Conservation (phyloP, 768 basidiomycete species). For the Naganishia kalamii region DNA sequence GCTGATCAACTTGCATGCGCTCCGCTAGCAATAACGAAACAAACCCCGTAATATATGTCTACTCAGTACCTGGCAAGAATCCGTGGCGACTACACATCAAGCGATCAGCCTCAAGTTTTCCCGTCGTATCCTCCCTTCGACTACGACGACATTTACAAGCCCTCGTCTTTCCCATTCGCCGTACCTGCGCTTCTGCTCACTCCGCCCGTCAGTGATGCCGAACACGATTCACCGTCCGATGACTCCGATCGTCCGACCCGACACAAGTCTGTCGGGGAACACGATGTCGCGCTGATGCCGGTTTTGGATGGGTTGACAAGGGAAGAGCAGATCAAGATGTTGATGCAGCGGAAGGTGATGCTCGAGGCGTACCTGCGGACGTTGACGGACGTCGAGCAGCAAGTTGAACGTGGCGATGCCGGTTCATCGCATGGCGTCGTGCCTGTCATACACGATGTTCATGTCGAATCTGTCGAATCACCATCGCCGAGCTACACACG, state of each 20-base stretch:
- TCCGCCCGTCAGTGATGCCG: conserved; percentile 2
- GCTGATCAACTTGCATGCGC: too few species aligned
- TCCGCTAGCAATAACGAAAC: neutral
- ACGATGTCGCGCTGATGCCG: neutral
- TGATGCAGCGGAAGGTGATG: neutral
- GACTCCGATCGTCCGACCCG: neutral
- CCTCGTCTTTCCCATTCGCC: neutral
- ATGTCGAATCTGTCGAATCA: too few species aligned
- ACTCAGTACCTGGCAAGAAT: neutral
- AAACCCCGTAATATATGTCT: neutral
- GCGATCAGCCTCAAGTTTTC: neutral
- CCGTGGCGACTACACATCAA: conserved; percentile 4
- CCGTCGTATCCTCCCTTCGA: neutral
- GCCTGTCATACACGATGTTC: neutral
- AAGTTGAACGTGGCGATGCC: neutral
- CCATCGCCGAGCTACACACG: neutral
- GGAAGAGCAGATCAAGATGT: neutral
- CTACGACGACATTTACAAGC: too few species aligned
- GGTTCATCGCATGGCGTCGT: neutral
- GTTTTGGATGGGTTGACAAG: neutral
- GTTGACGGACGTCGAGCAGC: neutral
- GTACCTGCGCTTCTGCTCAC: neutral
- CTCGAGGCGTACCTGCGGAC: neutral
- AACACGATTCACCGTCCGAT: neutral
- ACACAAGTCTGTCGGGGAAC: neutral